These are phyloP conservation scores for Leishmania major DNA, from an alignment of 208 protist species.

Conservation along the genomic window DNA sequence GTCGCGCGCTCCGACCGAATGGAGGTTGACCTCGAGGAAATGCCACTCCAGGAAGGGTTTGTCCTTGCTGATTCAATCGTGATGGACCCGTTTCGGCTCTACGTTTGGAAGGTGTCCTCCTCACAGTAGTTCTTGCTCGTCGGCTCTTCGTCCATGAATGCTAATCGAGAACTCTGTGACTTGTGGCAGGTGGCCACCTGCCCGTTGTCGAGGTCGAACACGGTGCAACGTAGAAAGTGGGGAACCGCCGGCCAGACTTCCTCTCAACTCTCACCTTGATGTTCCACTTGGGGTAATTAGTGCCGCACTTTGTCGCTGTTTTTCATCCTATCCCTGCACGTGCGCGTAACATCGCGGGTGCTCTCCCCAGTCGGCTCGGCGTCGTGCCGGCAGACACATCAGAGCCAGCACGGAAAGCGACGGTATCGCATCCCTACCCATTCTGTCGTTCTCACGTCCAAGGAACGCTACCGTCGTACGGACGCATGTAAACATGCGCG, in stretches of 20 bases:
- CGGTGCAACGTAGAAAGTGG: neutral
- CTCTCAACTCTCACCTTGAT: neutral
- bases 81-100: slow-evolving; percentile 34
- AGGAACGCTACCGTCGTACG: neutral
- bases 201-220: neutral
- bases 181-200: neutral
- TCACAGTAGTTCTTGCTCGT: neutral
- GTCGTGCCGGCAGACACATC: neutral
- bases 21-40: slow-evolving; percentile 49
- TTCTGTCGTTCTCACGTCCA: no score
- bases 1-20: slow-evolving; percentile 58
- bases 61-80: slow-evolving; percentile 17
- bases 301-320: neutral
- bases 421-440: neutral
- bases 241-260: neutral
- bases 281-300: neutral
- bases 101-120: slow-evolving; percentile 26
- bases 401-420: neutral
- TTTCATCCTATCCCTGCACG: neutral
- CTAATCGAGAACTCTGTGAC: neutral
- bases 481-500: neutral
- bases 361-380: neutral
- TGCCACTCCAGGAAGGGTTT: slow-evolving; percentile 38
- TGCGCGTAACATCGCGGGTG: neutral
- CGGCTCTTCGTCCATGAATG: neutral